Evolutionary conservation across 2,329 filamentous ascomycete genomes (phyloP).

Genomic region (Seiridium cupressi): DNA sequence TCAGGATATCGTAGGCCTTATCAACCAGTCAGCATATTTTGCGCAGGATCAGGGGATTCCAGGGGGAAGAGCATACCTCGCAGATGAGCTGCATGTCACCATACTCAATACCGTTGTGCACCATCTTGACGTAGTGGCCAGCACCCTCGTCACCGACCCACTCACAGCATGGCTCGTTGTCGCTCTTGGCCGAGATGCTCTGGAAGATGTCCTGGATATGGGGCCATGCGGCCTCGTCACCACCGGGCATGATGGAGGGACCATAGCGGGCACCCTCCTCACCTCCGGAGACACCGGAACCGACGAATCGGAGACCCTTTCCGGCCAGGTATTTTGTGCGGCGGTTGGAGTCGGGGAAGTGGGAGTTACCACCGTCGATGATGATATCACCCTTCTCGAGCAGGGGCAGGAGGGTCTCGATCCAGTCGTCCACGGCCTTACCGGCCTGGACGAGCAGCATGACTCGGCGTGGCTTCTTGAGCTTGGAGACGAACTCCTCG

Average conservation of each 20-base stretch:
- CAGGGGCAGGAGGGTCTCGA: conserved; percentile 85
- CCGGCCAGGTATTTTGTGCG: conserved; percentile 80
- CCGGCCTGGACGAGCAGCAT: conserved; percentile 99
- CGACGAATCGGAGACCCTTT: conserved; percentile 95
- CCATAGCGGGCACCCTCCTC: conserved; percentile 99
- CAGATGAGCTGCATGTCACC: conserved; percentile 99
- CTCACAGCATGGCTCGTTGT: conserved; percentile 96
- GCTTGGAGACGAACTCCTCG: conserved; percentile 93
- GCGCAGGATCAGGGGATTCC: background rate
- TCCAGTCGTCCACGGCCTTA: conserved; percentile 97
- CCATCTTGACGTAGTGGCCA: conserved; percentile 99
- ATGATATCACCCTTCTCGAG: conserved; percentile 91
- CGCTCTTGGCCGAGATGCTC: conserved; percentile 95
- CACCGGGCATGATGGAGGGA: conserved; percentile 97
- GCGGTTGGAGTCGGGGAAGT: conserved; percentile 98
- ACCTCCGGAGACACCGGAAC: conserved; percentile 96
- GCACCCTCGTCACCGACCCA: conserved; percentile 99
- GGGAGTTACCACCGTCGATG: conserved; percentile 98
- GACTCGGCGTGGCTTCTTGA: conserved; percentile 94
- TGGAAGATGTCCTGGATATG: conserved; percentile 99
- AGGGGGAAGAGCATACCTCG: conserved; percentile 63
- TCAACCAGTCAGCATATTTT: background rate
- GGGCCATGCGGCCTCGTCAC: conserved; percentile 96
- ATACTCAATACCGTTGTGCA: conserved; percentile 99
- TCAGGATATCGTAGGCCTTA: conserved; percentile 99